Evolutionary conservation across 345 rosid species (phyloP), one percentile per base, ranked within the genome.

Genomic region (Eucalyptus polybractea): DNA sequence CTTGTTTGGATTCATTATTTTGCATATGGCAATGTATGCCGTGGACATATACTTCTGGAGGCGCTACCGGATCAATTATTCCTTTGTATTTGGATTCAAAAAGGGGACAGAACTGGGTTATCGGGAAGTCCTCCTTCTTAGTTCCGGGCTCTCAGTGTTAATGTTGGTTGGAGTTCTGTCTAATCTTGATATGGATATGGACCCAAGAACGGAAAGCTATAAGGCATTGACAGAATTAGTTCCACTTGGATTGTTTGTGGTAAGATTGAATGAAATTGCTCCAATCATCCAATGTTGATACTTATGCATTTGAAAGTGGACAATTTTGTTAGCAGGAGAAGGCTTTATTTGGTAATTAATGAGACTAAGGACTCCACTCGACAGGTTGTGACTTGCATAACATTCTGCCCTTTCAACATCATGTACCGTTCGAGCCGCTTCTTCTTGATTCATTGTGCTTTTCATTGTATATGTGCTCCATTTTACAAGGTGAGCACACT

Each of bases 61-160:
- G 92, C 93, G 88, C 65, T 96, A 91, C 88, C 89, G 93, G 87
- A 91, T 95, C 93, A 96, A 95, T 93, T 94, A 95, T 88, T 89
- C 96, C 6, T 96, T 96, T 89, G 94, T 95, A 76, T 95, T 94
- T 89, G 96, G 96, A 90, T 93, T 95, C 92, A 94, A 94, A 91
- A 94, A 92, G 87, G 98, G 99, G 88, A 95, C 95, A 12, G 96
- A 94, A 87, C 87, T 95, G 53, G 92, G 95, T 49, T 92, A 95
- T 90, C 88, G 93, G 88, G 95, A 96, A 86, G 95, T 95, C 88
- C 93, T 96, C 93, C 93, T 96, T 5, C 93, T 96, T 5, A 92
- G 94, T 92, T 91, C 94, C 4, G 95, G 96, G 86, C 93, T 96
- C 12, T 93, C 97, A 50, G 93, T 96, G 31, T 94, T 96, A 87